Conservation (phyloP, 345 rosid genomes). For the Eucalyptus polybractea region DNA sequence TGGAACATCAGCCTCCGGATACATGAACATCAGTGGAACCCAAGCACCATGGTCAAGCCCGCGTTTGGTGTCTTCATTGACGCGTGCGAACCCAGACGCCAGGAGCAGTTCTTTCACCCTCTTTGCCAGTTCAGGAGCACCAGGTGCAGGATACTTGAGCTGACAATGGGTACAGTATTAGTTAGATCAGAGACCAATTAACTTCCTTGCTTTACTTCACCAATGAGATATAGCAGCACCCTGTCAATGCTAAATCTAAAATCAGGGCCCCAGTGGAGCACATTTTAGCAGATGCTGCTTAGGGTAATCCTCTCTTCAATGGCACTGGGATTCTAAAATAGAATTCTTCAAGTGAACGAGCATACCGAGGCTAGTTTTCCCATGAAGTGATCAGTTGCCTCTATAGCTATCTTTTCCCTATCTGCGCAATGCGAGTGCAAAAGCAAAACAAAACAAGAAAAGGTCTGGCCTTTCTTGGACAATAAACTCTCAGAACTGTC, state of each 20-base stretch:
- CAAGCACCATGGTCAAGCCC: slow-evolving; percentile 98
- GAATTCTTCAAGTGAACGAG: background rate
- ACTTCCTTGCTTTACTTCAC: background rate
- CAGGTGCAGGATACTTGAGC: slow-evolving; percentile 87
- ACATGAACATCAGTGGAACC: slow-evolving; percentile 92
- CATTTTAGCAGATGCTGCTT: background rate
- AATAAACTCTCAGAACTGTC: background rate
- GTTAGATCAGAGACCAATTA: background rate
- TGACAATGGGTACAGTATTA: background rate
- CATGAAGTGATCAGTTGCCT: background rate
- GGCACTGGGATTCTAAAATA: background rate
- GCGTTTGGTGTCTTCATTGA: slow-evolving; percentile 47
- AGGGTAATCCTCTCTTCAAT: background rate
- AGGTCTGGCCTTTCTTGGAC: background rate
- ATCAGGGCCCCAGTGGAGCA: background rate
- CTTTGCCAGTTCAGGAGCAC: slow-evolving; percentile 71
- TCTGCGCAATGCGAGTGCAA: background rate
- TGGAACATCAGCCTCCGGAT: slow-evolving; percentile 78
- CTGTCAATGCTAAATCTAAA: background rate
- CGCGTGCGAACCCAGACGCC: slow-evolving; percentile 38
- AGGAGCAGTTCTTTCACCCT: slow-evolving; percentile 62
- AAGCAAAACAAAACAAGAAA: background rate
- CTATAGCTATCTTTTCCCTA: background rate
- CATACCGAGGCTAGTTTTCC: background rate
- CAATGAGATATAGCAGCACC: background rate